Conservation (phyloP, 2,329 filamentous ascomycete genomes). For the Coniosporium tulheliwenetii region DNA sequence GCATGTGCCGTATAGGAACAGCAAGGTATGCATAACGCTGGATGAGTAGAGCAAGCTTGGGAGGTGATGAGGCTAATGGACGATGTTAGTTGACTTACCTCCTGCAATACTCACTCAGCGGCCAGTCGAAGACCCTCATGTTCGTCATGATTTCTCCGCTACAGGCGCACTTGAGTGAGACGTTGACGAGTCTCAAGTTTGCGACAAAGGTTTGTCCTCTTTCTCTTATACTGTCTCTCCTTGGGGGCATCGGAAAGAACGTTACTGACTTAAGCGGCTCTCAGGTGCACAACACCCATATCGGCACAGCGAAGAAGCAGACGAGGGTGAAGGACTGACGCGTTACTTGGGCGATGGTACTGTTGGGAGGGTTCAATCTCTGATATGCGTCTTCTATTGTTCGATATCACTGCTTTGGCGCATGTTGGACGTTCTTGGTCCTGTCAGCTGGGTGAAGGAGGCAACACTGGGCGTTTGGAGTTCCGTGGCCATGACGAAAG, state of each 20-base stretch:
- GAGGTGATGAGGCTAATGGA: neutral
- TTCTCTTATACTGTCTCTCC: neutral
- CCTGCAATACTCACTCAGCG: slow-evolving; percentile 84
- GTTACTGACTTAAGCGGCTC: slow-evolving; percentile 1
- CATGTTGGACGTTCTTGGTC: no score
- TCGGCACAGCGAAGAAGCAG: slow-evolving; percentile 70
- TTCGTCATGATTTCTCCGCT: slow-evolving; percentile 96
- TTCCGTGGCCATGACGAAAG: no score
- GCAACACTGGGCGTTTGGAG: no score
- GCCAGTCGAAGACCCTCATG: slow-evolving; percentile 96
- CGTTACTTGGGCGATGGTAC: no score
- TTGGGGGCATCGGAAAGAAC: neutral
- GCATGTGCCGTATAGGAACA: slow-evolving; percentile 90
- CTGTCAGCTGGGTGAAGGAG: no score
- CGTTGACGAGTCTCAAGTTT: slow-evolving; percentile 86
- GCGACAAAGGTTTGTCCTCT: slow-evolving; percentile 59
- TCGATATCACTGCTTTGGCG: no score
- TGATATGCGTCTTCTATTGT: no score
- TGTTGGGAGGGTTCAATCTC: no score
- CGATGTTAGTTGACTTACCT: slow-evolving; percentile 62
- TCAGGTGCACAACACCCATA: slow-evolving; percentile 75
- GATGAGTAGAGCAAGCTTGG: neutral
- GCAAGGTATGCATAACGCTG: slow-evolving; percentile 43
- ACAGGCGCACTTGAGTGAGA: slow-evolving; percentile 81
- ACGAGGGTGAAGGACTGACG: slow-evolving; percentile 38